These are phyloP conservation scores for Myriosclerotinia curreyana DNA, from an alignment of 2,329 filamentous ascomycete species.

Conservation along the genomic window DNA sequence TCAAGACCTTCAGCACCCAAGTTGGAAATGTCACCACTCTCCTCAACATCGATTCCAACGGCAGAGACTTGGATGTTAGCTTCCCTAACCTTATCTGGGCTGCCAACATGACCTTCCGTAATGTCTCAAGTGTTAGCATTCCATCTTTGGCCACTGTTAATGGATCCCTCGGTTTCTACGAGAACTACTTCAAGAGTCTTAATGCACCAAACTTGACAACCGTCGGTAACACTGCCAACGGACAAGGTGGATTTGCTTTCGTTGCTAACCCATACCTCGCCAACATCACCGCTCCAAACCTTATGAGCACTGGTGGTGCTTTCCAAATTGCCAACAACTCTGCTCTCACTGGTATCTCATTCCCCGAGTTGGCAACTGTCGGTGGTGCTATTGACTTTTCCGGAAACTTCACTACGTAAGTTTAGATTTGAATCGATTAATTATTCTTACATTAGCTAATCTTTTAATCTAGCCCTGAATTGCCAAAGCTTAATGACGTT, in stretches of 20 bases:
- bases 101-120: constrained; percentile 77
- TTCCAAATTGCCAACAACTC: constrained; percentile 92
- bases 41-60: constrained; percentile 78
- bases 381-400: constrained; percentile 80
- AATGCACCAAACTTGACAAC: constrained; percentile 67
- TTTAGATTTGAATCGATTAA: constrained; percentile 30
- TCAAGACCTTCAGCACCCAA: constrained; percentile 72
- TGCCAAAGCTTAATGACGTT: constrained; percentile 66
- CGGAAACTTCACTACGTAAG: constrained; percentile 81
- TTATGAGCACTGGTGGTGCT: constrained; percentile 71
- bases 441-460: constrained; percentile 29
- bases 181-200: constrained; percentile 64
- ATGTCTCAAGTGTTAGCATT: constrained; percentile 70
- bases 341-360: constrained; percentile 61
- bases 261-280: constrained; percentile 58
- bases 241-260: constrained; percentile 57
- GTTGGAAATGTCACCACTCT: constrained; percentile 70
- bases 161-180: constrained; percentile 79
- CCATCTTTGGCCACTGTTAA: constrained; percentile 72
- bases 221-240: constrained; percentile 45
- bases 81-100: constrained; percentile 78
- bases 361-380: constrained; percentile 66
- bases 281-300: constrained; percentile 72
- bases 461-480: constrained; percentile 56
- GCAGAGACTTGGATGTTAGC: constrained; percentile 62